A percentile compares a stretch with the other conserved stretches of the same genome.
Conservation (phyloP, 1,139 yeast species). For the Saccharomycopsis hybrid region DNA sequence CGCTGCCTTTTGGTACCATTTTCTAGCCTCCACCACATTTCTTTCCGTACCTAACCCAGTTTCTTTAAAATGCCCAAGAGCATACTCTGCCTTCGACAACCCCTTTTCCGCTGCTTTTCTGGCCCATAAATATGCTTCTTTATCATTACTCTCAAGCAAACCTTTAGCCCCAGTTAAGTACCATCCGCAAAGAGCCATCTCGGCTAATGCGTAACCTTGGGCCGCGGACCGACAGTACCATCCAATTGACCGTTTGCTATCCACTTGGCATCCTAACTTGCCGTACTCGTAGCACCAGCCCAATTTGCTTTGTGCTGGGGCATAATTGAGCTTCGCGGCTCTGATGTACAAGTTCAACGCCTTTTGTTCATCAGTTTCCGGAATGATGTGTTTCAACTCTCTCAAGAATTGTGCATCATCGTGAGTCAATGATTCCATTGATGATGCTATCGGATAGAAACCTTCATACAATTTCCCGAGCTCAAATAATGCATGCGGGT, state of each 20-base stretch:
- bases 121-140: conserved; percentile 86
- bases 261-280: conserved; percentile 56
- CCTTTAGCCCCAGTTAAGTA: conserved; percentile 76
- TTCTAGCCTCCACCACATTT: conserved; percentile 41
- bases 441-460: conserved; percentile 42
- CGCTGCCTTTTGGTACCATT: conserved; percentile 55
- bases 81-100: conserved; percentile 74
- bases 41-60: conserved; percentile 63
- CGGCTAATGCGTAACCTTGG: conserved; percentile 77
- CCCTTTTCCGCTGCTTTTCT: conserved; percentile 78
- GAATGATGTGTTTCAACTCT: conserved; percentile 27
- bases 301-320: conserved; percentile 78
- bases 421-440: conserved; percentile 24
- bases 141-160: conserved; percentile 62
- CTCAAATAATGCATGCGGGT: conserved; percentile 55
- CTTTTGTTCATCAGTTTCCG: conserved; percentile 40
- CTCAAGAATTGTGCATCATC: conserved; percentile 28
- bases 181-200: conserved; percentile 90
- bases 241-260: conserved; percentile 71
- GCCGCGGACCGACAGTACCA: conserved; percentile 86
- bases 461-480: conserved; percentile 70
- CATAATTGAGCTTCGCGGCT: conserved; percentile 71
- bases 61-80: conserved; percentile 76
- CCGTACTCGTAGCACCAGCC: conserved; percentile 90
- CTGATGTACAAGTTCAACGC: conserved; percentile 66